Evolutionary conservation across 306 rosid genomes (phyloP).

Genomic region (Corylus heterophylla): DNA sequence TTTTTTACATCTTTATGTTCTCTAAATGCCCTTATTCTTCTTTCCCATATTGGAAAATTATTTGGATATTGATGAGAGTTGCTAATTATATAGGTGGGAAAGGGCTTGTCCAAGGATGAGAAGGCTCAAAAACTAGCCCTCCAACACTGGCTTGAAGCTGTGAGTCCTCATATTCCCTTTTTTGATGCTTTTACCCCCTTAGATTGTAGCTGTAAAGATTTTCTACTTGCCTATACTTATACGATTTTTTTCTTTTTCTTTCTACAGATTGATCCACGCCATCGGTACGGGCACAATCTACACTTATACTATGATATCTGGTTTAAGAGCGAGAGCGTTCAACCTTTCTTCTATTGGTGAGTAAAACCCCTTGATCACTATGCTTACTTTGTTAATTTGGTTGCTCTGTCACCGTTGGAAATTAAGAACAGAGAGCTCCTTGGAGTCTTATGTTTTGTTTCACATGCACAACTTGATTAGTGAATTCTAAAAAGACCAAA

Average conservation of each 20-base stretch:
- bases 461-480: not conserved
- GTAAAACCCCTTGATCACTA: not conserved
- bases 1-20: not conserved
- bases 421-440: not conserved
- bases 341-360: conserved; percentile 94
- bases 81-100: conserved; percentile 62
- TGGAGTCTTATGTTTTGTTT: not conserved
- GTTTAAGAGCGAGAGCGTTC: conserved; percentile 77
- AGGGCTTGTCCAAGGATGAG: conserved; percentile 95
- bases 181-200: not conserved
- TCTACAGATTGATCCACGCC: conserved; percentile 88
- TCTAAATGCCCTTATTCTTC: not conserved
- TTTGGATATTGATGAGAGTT: not conserved
- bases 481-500: not conserved
- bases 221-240: not conserved
- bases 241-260: conserved; percentile 12
- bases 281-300: conserved; percentile 91
- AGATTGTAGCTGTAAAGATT: not conserved
- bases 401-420: not conserved
- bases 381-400: not conserved
- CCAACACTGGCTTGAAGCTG: conserved; percentile 98
- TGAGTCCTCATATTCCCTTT: conserved; percentile 32
- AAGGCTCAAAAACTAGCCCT: conserved; percentile 93
- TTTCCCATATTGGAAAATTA: conserved; percentile 3
- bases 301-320: conserved; percentile 81